Evolutionary conservation across 371 early-diverging fungal species (phyloP), one percentile per base, ranked within the genome.

Genomic region (Rhizomucor pusillus): DNA sequence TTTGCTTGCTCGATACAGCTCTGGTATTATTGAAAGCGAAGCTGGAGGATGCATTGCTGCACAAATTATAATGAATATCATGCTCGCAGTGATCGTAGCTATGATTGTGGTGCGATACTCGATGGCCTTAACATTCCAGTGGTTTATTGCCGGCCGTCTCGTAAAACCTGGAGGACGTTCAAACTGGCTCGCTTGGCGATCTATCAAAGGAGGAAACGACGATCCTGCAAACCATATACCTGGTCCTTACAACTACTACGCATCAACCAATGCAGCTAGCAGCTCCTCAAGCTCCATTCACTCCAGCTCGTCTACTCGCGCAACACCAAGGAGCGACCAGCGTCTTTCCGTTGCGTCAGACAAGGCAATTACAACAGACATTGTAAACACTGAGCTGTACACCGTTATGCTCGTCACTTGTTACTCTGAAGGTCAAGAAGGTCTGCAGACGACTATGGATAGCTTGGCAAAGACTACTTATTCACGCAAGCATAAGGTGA

Each of bases 341-440:
- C 29, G 14, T 20, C 22, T 40, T 16, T n/a, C 33, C n/a, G 11
- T 33, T 18, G 22, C 20, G 5, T 49, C 19, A 1, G 11, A 48
- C 16, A n/a, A 47, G 37, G 37, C 53, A 18, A 23, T 36, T 5
- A 37, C 39, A 56, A 5, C 52, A 18, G 77, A 73, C 58, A 76
- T 76, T 47, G 69, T 76, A 10, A 58, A 60, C 4, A 69, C 73
- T 9, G 74, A 80, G 47, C 57, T 79, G 2, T 83, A 80, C 44
- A 80, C 82, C 7, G 59, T 72, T 47, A 60, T 88, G 63, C 70
- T 88, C 18, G 89, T 85, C 22, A 88, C 90, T n/a, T 86, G 87
- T 66, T 92, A 92, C 65, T 87, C 88, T 11, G 92, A 92, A 62
- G 85, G 90, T 55, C 80, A 85, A 65, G 86, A 80, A 53, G 88